These are phyloP conservation scores for Calonectria honghensis DNA, from an alignment of 2,329 filamentous ascomycete genomes.

Conservation along the genomic window DNA sequence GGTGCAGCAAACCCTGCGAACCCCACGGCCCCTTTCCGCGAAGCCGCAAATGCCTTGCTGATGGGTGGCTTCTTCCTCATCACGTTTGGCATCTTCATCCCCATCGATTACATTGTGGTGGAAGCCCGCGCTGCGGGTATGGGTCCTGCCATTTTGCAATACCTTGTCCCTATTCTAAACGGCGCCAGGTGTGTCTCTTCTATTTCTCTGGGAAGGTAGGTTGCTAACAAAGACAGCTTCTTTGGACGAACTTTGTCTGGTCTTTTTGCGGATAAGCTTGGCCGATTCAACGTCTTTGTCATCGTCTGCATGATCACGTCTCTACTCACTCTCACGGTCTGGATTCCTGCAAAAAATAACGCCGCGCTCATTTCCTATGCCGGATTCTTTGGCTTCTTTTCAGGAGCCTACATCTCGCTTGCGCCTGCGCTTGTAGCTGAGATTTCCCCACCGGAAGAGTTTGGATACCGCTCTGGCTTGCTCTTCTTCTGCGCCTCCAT, in stretches of 20 bases:
- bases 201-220: neutral
- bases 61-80: slow-evolving; percentile 58
- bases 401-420: slow-evolving; percentile 64
- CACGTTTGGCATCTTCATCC: slow-evolving; percentile 60
- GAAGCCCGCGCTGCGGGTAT: slow-evolving; percentile 58
- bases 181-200: slow-evolving; percentile 49
- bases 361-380: slow-evolving; percentile 62
- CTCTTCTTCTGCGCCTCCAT: slow-evolving; percentile 73
- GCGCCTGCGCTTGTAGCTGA: slow-evolving; percentile 65
- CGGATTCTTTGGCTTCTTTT: slow-evolving; percentile 65
- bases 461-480: slow-evolving; percentile 59
- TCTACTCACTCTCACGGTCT: slow-evolving; percentile 64
- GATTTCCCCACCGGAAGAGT: slow-evolving; percentile 51
- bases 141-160: slow-evolving; percentile 55
- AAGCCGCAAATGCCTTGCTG: slow-evolving; percentile 57
- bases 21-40: slow-evolving; percentile 57
- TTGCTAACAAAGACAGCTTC: slow-evolving; percentile 48
- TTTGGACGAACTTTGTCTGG: slow-evolving; percentile 61
- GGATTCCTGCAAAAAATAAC: slow-evolving; percentile 60
- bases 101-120: slow-evolving; percentile 61
- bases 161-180: slow-evolving; percentile 63
- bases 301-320: slow-evolving; percentile 66
- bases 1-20: slow-evolving; percentile 54
- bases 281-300: slow-evolving; percentile 65
- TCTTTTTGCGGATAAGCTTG: slow-evolving; percentile 60